Percentiles rank a stretch among this genome's conserved stretches.
Conservation (phyloP, 2,329 filamentous ascomycete genomes). For the Fusarium incarnatum region DNA sequence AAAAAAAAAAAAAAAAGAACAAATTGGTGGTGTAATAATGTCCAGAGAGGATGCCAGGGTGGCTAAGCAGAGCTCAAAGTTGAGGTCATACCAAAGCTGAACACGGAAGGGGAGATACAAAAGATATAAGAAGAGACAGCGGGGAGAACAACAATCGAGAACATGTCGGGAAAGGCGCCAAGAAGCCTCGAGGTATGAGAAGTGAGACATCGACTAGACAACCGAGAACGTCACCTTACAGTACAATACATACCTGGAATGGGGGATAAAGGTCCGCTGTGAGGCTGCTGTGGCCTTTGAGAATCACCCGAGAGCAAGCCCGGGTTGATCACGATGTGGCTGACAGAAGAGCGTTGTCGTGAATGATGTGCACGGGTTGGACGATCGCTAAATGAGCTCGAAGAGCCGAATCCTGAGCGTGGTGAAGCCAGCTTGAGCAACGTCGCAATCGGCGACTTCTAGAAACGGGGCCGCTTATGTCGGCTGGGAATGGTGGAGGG, state of each 20-base stretch:
- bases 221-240: conserved; percentile 4
- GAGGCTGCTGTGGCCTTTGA: conserved; percentile 46
- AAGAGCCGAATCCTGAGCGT: conserved; percentile 63
- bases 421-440: conserved; percentile 63
- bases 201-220: conserved; percentile 40
- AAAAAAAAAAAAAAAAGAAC: neutral
- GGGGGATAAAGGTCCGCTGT: conserved; percentile 58
- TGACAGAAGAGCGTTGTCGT: conserved; percentile 62
- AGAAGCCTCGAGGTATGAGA: conserved; percentile 27
- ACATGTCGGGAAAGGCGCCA: conserved; percentile 22
- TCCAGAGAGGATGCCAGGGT: conserved; percentile 13
- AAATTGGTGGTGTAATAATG: neutral
- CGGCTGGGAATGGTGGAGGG: conserved; percentile 10
- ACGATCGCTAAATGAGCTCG: conserved; percentile 64
- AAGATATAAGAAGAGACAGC: conserved; percentile 23
- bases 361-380: conserved; percentile 63
- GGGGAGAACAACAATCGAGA: conserved; percentile 17
- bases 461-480: conserved; percentile 28
- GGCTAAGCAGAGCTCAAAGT: conserved; percentile 5
- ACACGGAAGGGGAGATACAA: conserved; percentile 8
- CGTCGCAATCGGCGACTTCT: conserved; percentile 43
- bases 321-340: conserved; percentile 47
- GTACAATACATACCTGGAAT: conserved; percentile 64
- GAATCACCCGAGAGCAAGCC: conserved; percentile 50
- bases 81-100: conserved; percentile 6